Evolutionary conservation across 2,329 filamentous ascomycete species (phyloP).

Genomic region (Dryadomyces quercivorus): DNA sequence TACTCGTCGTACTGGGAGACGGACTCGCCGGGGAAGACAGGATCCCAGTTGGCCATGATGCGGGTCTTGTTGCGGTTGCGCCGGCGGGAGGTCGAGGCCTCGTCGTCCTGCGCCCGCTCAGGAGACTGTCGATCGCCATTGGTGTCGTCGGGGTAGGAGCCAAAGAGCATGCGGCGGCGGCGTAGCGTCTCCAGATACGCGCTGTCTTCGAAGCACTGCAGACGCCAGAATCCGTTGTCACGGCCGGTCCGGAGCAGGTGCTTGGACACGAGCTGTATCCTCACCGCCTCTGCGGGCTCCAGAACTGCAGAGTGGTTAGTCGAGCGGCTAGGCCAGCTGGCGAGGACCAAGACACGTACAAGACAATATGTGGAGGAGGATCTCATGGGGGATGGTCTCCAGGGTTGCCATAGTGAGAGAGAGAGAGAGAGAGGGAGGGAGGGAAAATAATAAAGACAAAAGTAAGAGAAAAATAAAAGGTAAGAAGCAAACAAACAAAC

Average conservation of each 20-base stretch:
- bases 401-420: conserved; percentile 15
- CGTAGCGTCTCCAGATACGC: conserved; percentile 47
- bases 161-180: conserved; percentile 1
- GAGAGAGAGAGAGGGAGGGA: no score
- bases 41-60: conserved; percentile 73
- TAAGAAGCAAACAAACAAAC: no score
- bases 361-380: conserved; percentile 46
- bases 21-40: conserved; percentile 56
- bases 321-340: not conserved
- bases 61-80: conserved; percentile 32
- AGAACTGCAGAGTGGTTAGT: conserved; percentile 35
- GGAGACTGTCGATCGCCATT: no score
- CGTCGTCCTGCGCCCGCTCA: conserved; percentile 8
- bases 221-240: conserved; percentile 67
- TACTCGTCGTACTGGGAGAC: conserved; percentile 85
- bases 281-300: conserved; percentile 50
- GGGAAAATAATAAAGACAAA: not conserved
- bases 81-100: not conserved
- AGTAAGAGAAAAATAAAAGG: no score
- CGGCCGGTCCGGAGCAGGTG: conserved; percentile 55
- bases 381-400: conserved; percentile 48
- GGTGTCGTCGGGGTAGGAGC: conserved; percentile 20
- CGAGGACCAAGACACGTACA: conserved; percentile 26
- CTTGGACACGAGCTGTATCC: conserved; percentile 57
- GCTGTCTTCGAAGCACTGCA: conserved; percentile 61